Percentiles rank a stretch among this genome's conserved stretches.
phyloP scores from a whole-genome alignment of 371 early-diverging fungal species.

The Parasitella parasitica region DNA sequence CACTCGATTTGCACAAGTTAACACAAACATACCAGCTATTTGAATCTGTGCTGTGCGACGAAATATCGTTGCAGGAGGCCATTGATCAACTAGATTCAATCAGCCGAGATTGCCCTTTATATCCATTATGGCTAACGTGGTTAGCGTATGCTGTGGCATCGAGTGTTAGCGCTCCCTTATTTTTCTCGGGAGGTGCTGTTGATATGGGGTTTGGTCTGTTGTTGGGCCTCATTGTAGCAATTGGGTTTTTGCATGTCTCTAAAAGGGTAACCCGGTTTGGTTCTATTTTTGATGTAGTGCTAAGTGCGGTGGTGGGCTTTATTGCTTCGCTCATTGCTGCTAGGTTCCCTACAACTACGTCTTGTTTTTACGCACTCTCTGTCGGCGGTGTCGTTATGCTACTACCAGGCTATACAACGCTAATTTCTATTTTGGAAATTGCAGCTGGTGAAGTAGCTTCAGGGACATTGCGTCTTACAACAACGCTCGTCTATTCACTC shows the following conservation, averaged over 20 bases:
- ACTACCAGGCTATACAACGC: conserved; percentile 67
- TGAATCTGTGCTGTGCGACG: conserved; percentile 48
- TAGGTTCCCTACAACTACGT: conserved; percentile 17
- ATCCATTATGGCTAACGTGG: conserved; percentile 50
- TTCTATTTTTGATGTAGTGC: conserved; percentile 60
- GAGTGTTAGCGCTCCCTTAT: conserved; percentile 56
- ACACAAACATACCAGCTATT: conserved; percentile 56
- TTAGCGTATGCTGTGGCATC: conserved; percentile 56
- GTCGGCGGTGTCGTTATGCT: conserved; percentile 62
- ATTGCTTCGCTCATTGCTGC: conserved; percentile 39
- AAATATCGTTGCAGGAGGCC: conserved; percentile 53
- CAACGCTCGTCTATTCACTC: conserved; percentile 70
- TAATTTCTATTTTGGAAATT: conserved; percentile 72
- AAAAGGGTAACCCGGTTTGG: conserved; percentile 58
- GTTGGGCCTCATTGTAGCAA: conserved; percentile 47
- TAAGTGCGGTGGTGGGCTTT: conserved; percentile 58
- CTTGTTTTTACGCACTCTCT: conserved; percentile 57
- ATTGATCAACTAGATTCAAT: conserved; percentile 53
- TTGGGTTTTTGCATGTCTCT: conserved; percentile 53
- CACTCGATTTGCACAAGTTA: conserved; percentile 57
- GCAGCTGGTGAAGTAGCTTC: conserved; percentile 74
- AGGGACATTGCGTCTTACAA: conserved; percentile 72
- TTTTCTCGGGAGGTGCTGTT: conserved; percentile 56
- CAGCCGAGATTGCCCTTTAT: conserved; percentile 33
- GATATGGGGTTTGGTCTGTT: conserved; percentile 50